Percentiles rank a stretch among this genome's conserved stretches.
phyloP scores from a whole-genome alignment of 108 stramenopile species.

The Fragilariopsis cylindrus region DNA sequence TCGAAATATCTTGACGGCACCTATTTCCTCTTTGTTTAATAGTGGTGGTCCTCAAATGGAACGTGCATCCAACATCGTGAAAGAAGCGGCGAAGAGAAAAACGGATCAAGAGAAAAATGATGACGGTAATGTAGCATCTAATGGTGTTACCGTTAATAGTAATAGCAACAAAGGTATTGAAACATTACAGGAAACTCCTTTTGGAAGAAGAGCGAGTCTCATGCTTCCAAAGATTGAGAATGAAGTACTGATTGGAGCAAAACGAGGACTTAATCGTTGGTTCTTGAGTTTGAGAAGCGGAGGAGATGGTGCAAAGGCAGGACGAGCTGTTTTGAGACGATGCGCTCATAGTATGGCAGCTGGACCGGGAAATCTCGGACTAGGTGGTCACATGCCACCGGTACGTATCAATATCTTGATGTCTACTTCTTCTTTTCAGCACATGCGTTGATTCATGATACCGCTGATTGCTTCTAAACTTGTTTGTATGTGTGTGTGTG shows the following conservation, averaged over 20 bases:
- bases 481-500: too few relatives aligned
- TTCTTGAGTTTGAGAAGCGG: slow-evolving; percentile 81
- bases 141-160: background rate
- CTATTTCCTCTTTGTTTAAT: slow-evolving; percentile 55
- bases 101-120: slow-evolving; percentile 26
- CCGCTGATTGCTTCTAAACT: too few relatives aligned
- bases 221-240: slow-evolving; percentile 90
- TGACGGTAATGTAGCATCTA: background rate
- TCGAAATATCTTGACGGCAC: slow-evolving; percentile 69
- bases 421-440: too few relatives aligned
- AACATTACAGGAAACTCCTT: slow-evolving; percentile 82
- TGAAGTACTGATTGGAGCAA: slow-evolving; percentile 83
- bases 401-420: too few relatives aligned
- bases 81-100: slow-evolving; percentile 30
- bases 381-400: slow-evolving; percentile 82
- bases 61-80: slow-evolving; percentile 26
- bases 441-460: too few relatives aligned
- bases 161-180: slow-evolving; percentile 33
- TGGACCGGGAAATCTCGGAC: slow-evolving; percentile 71
- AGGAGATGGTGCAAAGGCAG: slow-evolving; percentile 89
- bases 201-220: slow-evolving; percentile 78
- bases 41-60: slow-evolving; percentile 31
- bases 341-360: slow-evolving; percentile 68
- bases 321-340: slow-evolving; percentile 76
- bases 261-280: slow-evolving; percentile 84